Conservation (phyloP, 192 early-diverging fungal genomes). For the Chytriomyces sp. region DNA sequence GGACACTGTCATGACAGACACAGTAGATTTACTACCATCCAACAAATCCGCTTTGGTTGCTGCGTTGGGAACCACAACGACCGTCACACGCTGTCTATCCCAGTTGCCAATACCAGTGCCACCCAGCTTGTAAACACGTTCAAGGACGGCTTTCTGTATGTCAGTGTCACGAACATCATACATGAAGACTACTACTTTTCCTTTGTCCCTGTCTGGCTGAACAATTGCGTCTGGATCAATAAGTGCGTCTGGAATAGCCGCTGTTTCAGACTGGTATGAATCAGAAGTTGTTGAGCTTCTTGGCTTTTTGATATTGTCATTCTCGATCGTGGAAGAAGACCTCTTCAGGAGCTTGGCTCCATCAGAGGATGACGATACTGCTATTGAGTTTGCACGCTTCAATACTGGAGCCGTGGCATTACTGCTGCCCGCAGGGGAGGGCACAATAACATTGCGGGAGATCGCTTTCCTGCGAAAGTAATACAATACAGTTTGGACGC, state of each 20-base stretch:
- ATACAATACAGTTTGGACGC: constrained; percentile 21
- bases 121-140: background rate
- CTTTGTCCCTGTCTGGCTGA: background rate
- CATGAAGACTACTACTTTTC: constrained; percentile 16
- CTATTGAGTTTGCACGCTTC: background rate
- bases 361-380: background rate
- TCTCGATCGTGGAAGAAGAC: background rate
- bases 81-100: constrained; percentile 11
- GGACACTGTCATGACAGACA: background rate
- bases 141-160: background rate
- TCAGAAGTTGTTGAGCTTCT: background rate
- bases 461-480: constrained; percentile 1
- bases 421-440: background rate
- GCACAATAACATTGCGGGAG: background rate
- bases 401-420: background rate
- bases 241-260: background rate
- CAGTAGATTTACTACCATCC: constrained; percentile 13
- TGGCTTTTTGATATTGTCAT: background rate
- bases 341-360: background rate
- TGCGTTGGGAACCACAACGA: constrained; percentile 2
- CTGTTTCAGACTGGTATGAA: too few relatives aligned
- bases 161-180: background rate
- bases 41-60: constrained; percentile 13
- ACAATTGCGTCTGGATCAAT: background rate
- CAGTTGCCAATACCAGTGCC: constrained; percentile 6